Conservation (phyloP, 129 eudicot species). For the Logfia minima region DNA sequence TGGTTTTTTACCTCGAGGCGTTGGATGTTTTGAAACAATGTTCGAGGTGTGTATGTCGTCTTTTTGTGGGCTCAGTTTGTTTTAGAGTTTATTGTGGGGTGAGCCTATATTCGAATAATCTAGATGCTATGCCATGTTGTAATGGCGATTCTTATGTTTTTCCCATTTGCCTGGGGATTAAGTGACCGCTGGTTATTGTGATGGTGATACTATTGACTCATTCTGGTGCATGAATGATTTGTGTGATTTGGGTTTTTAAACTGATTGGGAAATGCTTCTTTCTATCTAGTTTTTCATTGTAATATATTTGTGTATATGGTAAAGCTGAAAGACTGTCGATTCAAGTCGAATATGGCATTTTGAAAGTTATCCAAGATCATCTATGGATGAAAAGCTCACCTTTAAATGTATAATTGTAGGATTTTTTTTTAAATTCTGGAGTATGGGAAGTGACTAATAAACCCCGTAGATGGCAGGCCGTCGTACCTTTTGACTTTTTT, state of each 20-base stretch:
- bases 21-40: constrained; percentile 42
- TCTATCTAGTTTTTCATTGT: too few relatives aligned
- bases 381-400: too few relatives aligned
- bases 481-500: too few relatives aligned
- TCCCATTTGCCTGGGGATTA: neutral
- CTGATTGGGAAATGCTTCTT: neutral
- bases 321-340: too few relatives aligned
- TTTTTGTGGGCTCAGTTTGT: constrained; percentile 13
- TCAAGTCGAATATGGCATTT: too few relatives aligned
- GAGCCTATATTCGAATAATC: constrained; percentile 30
- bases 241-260: neutral
- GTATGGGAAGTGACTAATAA: too few relatives aligned
- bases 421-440: too few relatives aligned
- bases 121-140: constrained; percentile 17
- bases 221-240: neutral
- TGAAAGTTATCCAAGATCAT: too few relatives aligned
- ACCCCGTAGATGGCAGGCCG: too few relatives aligned
- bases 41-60: constrained; percentile 27
- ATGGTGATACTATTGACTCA: neutral
- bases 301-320: too few relatives aligned
- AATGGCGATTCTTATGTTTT: constrained; percentile 5
- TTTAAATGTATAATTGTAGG: too few relatives aligned
- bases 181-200: neutral
- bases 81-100: constrained; percentile 20
- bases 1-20: constrained; percentile 38